Evolutionary conservation across 129 eudicot genomes (phyloP).

Genomic region (sunflower (Helianthus annuus)): HanXRQr2.0-SUNRISE NC_035446.2:169756959-169757458

Average conservation of each 20-base stretch:
- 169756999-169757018: no score
- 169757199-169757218: constrained; percentile 29
- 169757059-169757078: no score
- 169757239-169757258: constrained; percentile 65
- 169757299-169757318: constrained; percentile 48
- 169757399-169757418: not conserved
- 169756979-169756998: no score
- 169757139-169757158: not conserved
- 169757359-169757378: constrained; percentile 23
- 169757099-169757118: no score
- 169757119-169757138: no score
- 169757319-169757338: constrained; percentile 50
- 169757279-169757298: constrained; percentile 53
- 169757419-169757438: constrained; percentile 9
- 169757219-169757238: constrained; percentile 36
- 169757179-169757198: constrained; percentile 10
- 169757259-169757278: constrained; percentile 59
- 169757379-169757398: constrained; percentile 1
- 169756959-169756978: no score
- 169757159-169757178: no score
- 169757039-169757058: no score
- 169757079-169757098: no score
- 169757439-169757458: not conserved
- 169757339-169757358: constrained; percentile 41
- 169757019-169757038: no score